Conservation (phyloP, 139 green algal genomes). For the Pleodorina starrii region DNA sequence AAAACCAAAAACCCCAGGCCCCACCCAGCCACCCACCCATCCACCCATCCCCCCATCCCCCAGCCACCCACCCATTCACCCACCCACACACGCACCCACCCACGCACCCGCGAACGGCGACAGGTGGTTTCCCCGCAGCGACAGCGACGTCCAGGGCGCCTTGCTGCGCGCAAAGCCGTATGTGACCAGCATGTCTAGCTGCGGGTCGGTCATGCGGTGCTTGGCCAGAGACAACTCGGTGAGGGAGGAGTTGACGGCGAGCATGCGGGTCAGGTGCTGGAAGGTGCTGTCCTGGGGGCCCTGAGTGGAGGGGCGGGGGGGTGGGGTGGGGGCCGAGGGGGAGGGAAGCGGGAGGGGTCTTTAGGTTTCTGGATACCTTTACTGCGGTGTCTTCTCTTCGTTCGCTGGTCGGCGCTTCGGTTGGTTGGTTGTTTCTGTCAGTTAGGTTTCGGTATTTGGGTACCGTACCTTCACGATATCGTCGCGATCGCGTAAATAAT, state of each 20-base stretch:
- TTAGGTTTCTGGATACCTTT: no score
- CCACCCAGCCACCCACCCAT: background rate
- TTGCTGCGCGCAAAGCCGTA: slow-evolving; percentile 65
- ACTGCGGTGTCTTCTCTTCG: no score
- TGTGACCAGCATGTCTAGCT: slow-evolving; percentile 65
- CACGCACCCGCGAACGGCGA: slow-evolving; percentile 62
- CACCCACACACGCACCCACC: background rate
- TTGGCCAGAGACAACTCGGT: slow-evolving; percentile 62
- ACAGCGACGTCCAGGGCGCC: slow-evolving; percentile 21
- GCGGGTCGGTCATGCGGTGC: slow-evolving; percentile 61
- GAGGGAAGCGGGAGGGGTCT: no score
- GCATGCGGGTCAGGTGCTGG: slow-evolving; percentile 60
- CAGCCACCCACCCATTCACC: no score
- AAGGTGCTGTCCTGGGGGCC: slow-evolving; percentile 45
- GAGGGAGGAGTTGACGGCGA: slow-evolving; percentile 54
- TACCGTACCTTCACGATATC: no score
- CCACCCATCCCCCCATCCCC: background rate
- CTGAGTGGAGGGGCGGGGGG: no score
- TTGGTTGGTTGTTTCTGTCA: no score
- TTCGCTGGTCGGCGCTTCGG: no score
- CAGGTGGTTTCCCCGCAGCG: slow-evolving; percentile 62
- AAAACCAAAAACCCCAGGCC: background rate
- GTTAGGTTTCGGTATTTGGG: no score
- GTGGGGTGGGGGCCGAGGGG: no score
- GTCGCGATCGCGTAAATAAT: no score